Conservation (phyloP, 2,329 filamentous ascomycete species). For the Fusarium paranaense region DNA sequence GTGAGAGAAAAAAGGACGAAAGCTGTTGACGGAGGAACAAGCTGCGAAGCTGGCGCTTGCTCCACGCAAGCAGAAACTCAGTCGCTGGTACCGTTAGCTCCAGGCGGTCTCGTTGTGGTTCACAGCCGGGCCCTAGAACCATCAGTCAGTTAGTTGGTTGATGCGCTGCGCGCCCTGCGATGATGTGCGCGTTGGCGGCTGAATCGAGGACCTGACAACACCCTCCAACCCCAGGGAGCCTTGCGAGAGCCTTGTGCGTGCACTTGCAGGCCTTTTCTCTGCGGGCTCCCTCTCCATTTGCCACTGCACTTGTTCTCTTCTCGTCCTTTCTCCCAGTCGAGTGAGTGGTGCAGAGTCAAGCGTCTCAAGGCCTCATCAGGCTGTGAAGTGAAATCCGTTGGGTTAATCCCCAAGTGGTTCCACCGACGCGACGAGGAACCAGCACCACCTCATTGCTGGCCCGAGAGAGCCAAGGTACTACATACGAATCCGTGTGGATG, state of each 20-base stretch:
- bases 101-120: conserved; percentile 8
- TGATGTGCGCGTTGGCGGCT: conserved; percentile 16
- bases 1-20: conserved; percentile 7
- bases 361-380: conserved; percentile 24
- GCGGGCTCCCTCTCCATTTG: conserved; percentile 10
- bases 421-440: conserved; percentile 32
- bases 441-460: conserved; percentile 23
- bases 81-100: conserved; percentile 1
- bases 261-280: conserved; percentile 43
- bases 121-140: conserved; percentile 1
- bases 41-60: neutral
- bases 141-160: conserved; percentile 4
- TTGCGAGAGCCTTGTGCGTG: conserved; percentile 32
- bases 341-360: conserved; percentile 30
- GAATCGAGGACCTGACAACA: conserved; percentile 9
- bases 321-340: conserved; percentile 17
- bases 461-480: conserved; percentile 45
- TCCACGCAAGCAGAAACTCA: neutral
- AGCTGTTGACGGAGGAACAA: neutral
- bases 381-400: conserved; percentile 27
- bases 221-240: conserved; percentile 9
- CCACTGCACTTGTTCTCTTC: conserved; percentile 2
- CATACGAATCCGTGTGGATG: conserved; percentile 52
- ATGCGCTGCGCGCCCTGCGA: conserved; percentile 1
- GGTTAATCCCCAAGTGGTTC: conserved; percentile 40